Evolutionary conservation across 495 filamentous ascomycete genomes (phyloP), one percentile per base, ranked within the genome.

Genomic region (Chaetomidium leptoderma): DNA sequence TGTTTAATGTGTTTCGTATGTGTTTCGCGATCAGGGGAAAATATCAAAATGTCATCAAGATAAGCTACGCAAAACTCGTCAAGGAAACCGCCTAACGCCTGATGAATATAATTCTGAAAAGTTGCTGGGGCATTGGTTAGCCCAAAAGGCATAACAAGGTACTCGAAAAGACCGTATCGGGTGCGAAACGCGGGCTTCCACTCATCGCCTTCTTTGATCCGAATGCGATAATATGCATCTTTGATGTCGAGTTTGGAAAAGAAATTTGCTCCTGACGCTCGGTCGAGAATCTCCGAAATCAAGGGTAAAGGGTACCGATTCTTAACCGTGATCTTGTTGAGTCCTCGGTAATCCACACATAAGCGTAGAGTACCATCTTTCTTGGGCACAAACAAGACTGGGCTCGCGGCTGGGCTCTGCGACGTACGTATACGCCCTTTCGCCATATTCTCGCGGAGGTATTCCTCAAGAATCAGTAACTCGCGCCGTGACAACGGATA

Each of bases 251-350:
- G 8, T 8, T 50, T 50, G 2, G 47, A 11, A 50, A 36, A 50
- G 19, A 24, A 35, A n/a, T 50, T 50, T 1, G 19, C 21, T 3
- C 17, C 9, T 23, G 11, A 35, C 0, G 21, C 10, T 24, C 17
- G 9, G 13, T 50, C 32, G 0, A 50, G 17, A n/a, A 50, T 50
- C 13, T 50, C 32, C 26, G 6, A 35, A 23, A 50, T 50, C 11
- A 35, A 11, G 0, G 11, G 47, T 23, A 50, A 24, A 5, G 19
- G 32, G 9, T 36, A 36, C 1, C 16, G 17, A n/a, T 50, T 50
- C 11, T 50, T 50, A 2, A 50, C 11, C 16, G 19, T 50, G 26
- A 50, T 50, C 47, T 37, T 35, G 26, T 50, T 50, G 26, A 50
- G 32, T 37, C 47, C 32, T 29, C 10, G 11, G 11, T 50, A 50